Base-by-base conservation (phyloP, 2,329 filamentous ascomycete genomes). In the Fusarium stilboides region DNA sequence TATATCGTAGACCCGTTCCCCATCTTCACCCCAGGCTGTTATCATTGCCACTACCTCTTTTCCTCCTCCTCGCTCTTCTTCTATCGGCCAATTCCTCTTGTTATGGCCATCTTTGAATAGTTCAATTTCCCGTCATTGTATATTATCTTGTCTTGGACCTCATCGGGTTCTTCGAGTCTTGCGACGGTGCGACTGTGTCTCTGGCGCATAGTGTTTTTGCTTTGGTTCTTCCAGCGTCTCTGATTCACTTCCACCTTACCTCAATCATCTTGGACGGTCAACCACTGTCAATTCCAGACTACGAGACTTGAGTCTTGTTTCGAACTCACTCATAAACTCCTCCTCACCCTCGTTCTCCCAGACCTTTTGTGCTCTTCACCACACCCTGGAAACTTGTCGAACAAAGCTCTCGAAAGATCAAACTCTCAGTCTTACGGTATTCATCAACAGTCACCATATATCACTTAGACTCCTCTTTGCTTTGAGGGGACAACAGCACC, bases 1-100 rank as follows among this genome's bases (percentile, higher is more conserved):
- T 84, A 85, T 85, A 85, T 84, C 80, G 78, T 78, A 79, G 78
- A 77, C 77, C 79, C 74, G 75, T 79, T 79, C 79, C 78, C 77
- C 75, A 75, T 70, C 74, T 74, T 75, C 71, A 72, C 75, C 74
- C 65, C 62, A 63, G 49, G 60, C 65, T 57, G 49, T 59, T 72
- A 71, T 71, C 73, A 72, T 76, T 63, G 72, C 64, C 65, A 71
- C 68, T 71, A 70, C 70, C 68, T 70, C 65, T 62, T 74, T 70
- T 67, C 61, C 69, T 69, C 69, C 67, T 70, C 69, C 62, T 66
- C 60, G 61, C 62, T 68, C 68, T 65, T 72, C 62, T 69, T 55
- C 43, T 26, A 69, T 59, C 65, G 61, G 68, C 65, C 69, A 69
- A 68, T 71, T 75, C 65, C 53, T 66, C 58, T 62, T 75, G 63